These are phyloP conservation scores for Acer yangbiense DNA, from an alignment of 345 rosid genomes.

Conservation along the genomic window DNA sequence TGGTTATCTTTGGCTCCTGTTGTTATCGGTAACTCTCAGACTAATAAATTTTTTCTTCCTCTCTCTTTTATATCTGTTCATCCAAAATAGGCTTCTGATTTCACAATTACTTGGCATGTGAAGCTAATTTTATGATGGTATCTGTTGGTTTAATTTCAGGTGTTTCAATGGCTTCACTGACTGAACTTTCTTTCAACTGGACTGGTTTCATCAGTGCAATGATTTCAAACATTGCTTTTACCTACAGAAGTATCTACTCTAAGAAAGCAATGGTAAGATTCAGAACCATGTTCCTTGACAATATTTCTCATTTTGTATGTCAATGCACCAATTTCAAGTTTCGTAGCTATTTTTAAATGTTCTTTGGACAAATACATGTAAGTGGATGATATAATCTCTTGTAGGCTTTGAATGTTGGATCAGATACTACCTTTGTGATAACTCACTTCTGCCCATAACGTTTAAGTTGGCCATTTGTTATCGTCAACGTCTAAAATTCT, in stretches of 20 bases:
- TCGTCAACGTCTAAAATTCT: not conserved
- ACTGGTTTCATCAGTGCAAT: slow-evolving; percentile 55
- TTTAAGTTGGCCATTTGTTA: not conserved
- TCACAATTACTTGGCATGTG: not conserved
- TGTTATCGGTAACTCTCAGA: slow-evolving; percentile 40
- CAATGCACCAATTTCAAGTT: not conserved
- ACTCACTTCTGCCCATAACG: not conserved
- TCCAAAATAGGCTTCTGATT: not conserved
- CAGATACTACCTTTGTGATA: not conserved
- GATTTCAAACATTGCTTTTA: slow-evolving; percentile 55
- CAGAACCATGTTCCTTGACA: not conserved
- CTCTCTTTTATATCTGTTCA: not conserved
- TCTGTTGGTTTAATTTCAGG: slow-evolving; percentile 30
- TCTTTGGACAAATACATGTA: not conserved
- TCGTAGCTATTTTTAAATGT: not conserved
- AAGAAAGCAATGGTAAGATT: slow-evolving; percentile 56
- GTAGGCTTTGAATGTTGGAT: not conserved
- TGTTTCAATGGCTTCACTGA: slow-evolving; percentile 59
- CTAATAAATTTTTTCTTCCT: not conserved
- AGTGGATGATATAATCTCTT: not conserved
- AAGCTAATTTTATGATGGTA: slow-evolving; percentile 13
- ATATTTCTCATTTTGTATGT: not conserved
- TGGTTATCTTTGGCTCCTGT: slow-evolving; percentile 60
- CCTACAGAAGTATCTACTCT: slow-evolving; percentile 56
- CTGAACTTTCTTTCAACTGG: slow-evolving; percentile 64